These are phyloP conservation scores for Penicillium mononematosum DNA, from an alignment of 495 filamentous ascomycete species.

Conservation along the genomic window DNA sequence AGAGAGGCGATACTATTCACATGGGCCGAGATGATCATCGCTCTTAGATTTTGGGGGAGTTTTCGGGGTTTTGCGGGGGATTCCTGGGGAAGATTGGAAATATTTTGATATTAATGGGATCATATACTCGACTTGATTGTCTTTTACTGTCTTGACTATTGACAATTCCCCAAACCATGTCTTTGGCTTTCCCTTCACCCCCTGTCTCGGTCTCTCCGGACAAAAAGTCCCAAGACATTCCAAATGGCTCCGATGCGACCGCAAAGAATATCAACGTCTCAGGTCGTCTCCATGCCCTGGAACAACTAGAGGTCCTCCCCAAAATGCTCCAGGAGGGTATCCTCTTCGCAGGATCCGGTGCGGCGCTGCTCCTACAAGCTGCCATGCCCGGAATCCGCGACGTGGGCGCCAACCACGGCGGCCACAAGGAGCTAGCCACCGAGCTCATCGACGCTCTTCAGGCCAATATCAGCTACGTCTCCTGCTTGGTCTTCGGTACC, in stretches of 20 bases:
- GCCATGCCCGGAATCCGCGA: conserved; percentile 37
- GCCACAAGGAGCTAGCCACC: conserved; percentile 28
- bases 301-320: conserved; percentile 39
- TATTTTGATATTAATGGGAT: background rate
- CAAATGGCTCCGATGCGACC: background rate
- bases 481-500: conserved; percentile 41
- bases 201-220: conserved; percentile 26
- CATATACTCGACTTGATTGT: background rate
- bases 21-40: conserved; percentile 15
- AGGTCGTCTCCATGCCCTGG: conserved; percentile 32
- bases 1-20: conserved; percentile 4
- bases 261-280: conserved; percentile 13
- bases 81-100: conserved; percentile 1
- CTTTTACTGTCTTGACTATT: background rate
- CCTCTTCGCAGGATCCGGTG: conserved; percentile 39
- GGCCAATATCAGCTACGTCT: conserved; percentile 39
- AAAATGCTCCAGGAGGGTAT: conserved; percentile 45
- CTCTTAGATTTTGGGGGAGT: background rate
- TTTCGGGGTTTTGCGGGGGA: conserved; percentile 10
- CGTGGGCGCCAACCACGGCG: conserved; percentile 3
- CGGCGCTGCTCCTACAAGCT: conserved; percentile 42
- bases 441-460: conserved; percentile 39
- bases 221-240: conserved; percentile 16
- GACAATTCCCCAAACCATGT: conserved; percentile 9
- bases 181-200: conserved; percentile 11